Evolutionary conservation across 2,329 filamentous ascomycete genomes (phyloP), one percentile per base, ranked within the genome.

Genomic region (Didymella exigua): DNA sequence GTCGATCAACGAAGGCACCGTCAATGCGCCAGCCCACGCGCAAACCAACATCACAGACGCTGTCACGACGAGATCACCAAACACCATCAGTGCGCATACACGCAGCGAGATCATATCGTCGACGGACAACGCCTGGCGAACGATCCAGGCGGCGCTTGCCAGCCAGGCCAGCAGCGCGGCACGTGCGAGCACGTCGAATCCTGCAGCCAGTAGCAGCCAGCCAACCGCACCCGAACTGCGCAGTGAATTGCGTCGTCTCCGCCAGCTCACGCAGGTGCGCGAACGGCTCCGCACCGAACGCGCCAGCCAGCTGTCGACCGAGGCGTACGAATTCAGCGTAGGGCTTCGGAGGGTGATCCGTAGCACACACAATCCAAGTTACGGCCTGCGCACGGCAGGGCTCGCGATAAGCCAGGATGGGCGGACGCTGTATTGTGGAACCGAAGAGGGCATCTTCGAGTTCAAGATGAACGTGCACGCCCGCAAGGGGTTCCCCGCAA

Each of bases 401-500:
- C 60, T 81, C 48, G 79, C 79, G 5, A 78, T 81, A 69, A 81
- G 78, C 66, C 68, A 74, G 23, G 79, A 82, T 63, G 79, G 79
- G 8, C 64, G 76, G 18, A 79, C 65, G 49, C 63, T 82, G 30
- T 81, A 78, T 66, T 79, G 75, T 30, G 78, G 77, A 5, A 79
- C 76, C 29, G 86, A 90, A 68, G 86, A 90, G 62, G 89, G 89
- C 51, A 88, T 93, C 49, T 90, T 90, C 66, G 88, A 92, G 75
- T 85, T 90, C 64, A 82, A 81, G 29, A 81, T 93, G 60, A 86
- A 91, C 68, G 65, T 86, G 16, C 79, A 83, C 43, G 80, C 77
- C 52, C 81, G 89, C 56, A 89, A 86, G 72, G 72, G 68, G 34
- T 76, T 74, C 57, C 75, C 76, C 5, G 75, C 75, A 29, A 66